Conservation (phyloP, 2,329 filamentous ascomycete species). For the Cercospora canescens region DNA sequence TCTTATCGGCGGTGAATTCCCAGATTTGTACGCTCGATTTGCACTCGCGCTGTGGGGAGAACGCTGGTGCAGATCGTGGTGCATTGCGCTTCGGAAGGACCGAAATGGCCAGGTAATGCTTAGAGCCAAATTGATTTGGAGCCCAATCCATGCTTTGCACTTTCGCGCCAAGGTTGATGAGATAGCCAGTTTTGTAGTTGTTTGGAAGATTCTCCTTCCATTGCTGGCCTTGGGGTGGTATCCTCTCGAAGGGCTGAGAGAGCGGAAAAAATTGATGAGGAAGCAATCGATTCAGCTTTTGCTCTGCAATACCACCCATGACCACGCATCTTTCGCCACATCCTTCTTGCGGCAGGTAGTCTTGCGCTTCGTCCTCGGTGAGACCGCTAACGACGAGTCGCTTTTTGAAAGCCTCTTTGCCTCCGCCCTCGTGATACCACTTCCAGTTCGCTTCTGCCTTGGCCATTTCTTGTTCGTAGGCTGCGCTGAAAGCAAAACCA, state of each 20-base stretch:
- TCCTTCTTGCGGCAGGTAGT: constrained; percentile 44
- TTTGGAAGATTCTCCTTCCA: constrained; percentile 11
- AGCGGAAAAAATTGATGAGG: constrained; percentile 47
- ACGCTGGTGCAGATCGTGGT: constrained; percentile 46
- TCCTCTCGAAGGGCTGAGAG: constrained; percentile 45
- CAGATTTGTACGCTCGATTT: constrained; percentile 60
- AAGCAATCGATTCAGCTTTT: constrained; percentile 44
- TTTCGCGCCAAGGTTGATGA: constrained; percentile 57
- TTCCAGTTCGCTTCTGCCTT: constrained; percentile 52
- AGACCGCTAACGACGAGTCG: constrained; percentile 44
- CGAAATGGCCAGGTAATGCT: constrained; percentile 58
- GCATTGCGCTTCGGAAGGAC: constrained; percentile 33
- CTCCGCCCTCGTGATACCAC: constrained; percentile 53
- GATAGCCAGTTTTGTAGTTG: constrained; percentile 45
- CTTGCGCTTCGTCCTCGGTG: constrained; percentile 37
- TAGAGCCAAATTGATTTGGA: constrained; percentile 42
- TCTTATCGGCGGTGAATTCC: constrained; percentile 48
- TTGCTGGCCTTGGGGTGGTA: constrained; percentile 15
- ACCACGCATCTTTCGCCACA: constrained; percentile 45
- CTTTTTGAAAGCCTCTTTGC: constrained; percentile 43
- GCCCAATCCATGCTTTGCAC: constrained; percentile 53
- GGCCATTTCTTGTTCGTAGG: constrained; percentile 42
- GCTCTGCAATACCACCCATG: constrained; percentile 51
- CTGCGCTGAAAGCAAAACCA: constrained; percentile 46
- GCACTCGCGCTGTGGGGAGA: constrained; percentile 50